Evolutionary conservation across 495 filamentous ascomycete genomes (phyloP).

Genomic region (Cryomyces antarcticus): DNA sequence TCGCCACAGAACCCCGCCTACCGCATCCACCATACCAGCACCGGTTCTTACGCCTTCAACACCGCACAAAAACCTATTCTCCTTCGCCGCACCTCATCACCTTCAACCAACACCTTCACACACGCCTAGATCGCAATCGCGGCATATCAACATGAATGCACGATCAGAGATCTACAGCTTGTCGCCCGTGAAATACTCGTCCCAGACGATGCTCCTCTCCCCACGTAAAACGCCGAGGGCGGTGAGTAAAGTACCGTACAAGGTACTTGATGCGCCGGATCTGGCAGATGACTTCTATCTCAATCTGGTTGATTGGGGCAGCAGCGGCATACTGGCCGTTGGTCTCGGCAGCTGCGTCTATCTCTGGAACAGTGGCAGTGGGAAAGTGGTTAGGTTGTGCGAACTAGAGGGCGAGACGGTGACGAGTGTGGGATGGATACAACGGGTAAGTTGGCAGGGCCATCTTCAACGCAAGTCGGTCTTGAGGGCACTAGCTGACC

Average conservation of each 20-base stretch:
- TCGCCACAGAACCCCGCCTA: conserved; percentile 65
- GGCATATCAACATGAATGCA: conserved; percentile 69
- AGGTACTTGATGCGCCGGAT: conserved; percentile 91
- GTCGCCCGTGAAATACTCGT: conserved; percentile 75
- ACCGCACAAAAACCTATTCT: conserved; percentile 92
- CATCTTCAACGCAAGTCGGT: not conserved
- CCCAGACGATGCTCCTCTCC: conserved; percentile 76
- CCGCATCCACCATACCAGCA: conserved; percentile 34
- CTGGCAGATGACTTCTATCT: conserved; percentile 94
- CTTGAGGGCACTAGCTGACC: not conserved
- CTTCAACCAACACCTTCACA: conserved; percentile 67
- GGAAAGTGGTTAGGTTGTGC: conserved; percentile 77
- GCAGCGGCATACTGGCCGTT: conserved; percentile 77
- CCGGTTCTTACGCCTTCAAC: conserved; percentile 71
- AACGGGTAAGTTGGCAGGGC: conserved; percentile 30
- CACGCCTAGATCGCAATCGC: conserved; percentile 52
- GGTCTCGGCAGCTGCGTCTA: conserved; percentile 89
- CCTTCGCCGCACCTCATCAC: conserved; percentile 66
- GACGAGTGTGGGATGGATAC: conserved; percentile 95
- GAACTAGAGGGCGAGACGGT: conserved; percentile 85
- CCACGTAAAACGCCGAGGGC: conserved; percentile 72
- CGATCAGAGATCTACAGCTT: conserved; percentile 83
- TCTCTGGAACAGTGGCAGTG: conserved; percentile 87
- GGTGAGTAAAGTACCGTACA: conserved; percentile 90
- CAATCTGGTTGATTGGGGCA: conserved; percentile 97